A percentile compares a stretch with the other conserved stretches of the same genome.
phyloP scores from a whole-genome alignment of 208 protist species.

The Spongospora subterranea region DNA sequence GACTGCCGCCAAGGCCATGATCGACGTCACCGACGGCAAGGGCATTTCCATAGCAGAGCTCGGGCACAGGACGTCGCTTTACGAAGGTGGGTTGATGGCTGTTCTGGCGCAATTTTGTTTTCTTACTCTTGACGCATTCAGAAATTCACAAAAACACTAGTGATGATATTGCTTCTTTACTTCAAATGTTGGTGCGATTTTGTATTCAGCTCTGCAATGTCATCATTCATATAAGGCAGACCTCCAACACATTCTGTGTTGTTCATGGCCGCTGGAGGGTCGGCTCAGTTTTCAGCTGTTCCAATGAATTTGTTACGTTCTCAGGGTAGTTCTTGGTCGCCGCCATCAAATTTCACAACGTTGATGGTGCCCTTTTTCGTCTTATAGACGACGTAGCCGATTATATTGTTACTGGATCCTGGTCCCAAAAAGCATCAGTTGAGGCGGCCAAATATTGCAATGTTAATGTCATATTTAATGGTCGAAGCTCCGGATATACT shows the following conservation, averaged over 20 bases:
- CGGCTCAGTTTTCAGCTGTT: conserved; percentile 30
- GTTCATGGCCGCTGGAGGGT: conserved; percentile 3
- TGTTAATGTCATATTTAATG: conserved; percentile 22
- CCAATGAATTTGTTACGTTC: background rate
- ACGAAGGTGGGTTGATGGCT: background rate
- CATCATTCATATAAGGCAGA: background rate
- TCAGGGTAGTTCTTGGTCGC: background rate
- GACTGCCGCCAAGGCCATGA: background rate
- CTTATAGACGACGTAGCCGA: background rate
- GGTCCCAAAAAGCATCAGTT: background rate
- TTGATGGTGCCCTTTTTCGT: background rate
- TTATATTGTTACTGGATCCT: conserved; percentile 37
- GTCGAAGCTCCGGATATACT: background rate
- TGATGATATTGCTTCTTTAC: background rate
- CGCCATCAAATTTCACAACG: background rate
- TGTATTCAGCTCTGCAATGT: background rate
- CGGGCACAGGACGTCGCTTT: background rate
- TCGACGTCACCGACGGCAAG: background rate
- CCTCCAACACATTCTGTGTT: conserved; percentile 1
- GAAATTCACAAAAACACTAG: background rate
- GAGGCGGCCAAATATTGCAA: conserved; percentile 14
- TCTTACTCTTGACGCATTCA: background rate
- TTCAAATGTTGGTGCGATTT: conserved; percentile 13
- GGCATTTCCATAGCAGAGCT: conserved; percentile 34
- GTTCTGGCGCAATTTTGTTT: background rate